These are phyloP conservation scores for Arthrinium puccinioides DNA, from an alignment of 2,329 filamentous ascomycete genomes.

Conservation along the genomic window DNA sequence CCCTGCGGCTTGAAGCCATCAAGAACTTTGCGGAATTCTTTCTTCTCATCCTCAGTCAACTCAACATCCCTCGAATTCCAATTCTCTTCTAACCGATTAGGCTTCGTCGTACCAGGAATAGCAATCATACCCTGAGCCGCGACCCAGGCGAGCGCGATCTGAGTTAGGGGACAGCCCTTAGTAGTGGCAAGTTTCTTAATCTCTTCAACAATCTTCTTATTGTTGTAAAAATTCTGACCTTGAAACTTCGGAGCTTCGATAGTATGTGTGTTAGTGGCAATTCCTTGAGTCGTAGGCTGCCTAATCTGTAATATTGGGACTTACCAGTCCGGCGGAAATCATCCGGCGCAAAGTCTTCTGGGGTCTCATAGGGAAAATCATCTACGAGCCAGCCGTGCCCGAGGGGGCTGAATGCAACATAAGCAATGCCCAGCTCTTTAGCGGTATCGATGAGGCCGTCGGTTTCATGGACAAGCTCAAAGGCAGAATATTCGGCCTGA, in stretches of 20 bases:
- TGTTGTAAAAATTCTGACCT: slow-evolving; percentile 37
- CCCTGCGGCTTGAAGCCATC: slow-evolving; percentile 1
- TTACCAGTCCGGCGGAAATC: no score
- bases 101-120: slow-evolving; percentile 5
- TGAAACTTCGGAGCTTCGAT: slow-evolving; percentile 29
- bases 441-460: slow-evolving; percentile 6
- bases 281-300: no score
- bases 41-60: slow-evolving; percentile 24
- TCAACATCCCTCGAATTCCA: slow-evolving; percentile 26
- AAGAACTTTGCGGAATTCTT: slow-evolving; percentile 19
- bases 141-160: slow-evolving; percentile 29
- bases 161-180: slow-evolving; percentile 23
- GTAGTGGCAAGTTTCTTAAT: slow-evolving; percentile 29
- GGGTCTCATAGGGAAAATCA: slow-evolving; percentile 30
- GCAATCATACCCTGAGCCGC: slow-evolving; percentile 12
- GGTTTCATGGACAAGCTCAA: slow-evolving; percentile 15
- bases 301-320: no score
- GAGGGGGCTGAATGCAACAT: slow-evolving; percentile 37
- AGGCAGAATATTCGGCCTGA: slow-evolving; percentile 35
- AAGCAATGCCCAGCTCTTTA: slow-evolving; percentile 23
- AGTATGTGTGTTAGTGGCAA: no score
- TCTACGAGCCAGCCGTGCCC: slow-evolving; percentile 41
- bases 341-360: slow-evolving; percentile 35
- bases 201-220: slow-evolving; percentile 31
- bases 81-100: slow-evolving; percentile 4